Evolutionary conservation across 306 rosid genomes (phyloP), one percentile per base, ranked within the genome.

Genomic region (Inga leiocalycina): DNA sequence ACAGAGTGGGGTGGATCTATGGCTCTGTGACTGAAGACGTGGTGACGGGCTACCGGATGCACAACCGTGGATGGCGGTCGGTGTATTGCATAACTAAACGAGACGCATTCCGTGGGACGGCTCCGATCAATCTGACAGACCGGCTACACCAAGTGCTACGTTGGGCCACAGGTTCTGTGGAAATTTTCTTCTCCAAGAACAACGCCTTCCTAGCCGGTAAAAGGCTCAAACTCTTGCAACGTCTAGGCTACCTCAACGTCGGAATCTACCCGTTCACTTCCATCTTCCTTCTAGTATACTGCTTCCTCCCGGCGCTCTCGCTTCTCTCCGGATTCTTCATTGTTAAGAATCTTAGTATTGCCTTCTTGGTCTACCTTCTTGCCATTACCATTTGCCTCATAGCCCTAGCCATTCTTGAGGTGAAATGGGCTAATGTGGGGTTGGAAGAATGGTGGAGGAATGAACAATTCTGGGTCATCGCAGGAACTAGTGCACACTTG

Each of bases 121-220:
- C 92, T 0, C 92, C 92, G 4, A 88, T 88, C 12, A 89, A 89
- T 32, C 90, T 89, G 10, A 89, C 92, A 0, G 92, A 89, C 71
- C 30, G 92, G 13, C 46, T 89, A 0, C 92, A 89, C 79, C 92
- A 89, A 43, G 90, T 89, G 79, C 65, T 89, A 5, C 84, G 92
- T 22, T 89, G 92, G 92, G 92, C 92, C n/a, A 89, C 92, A 0
- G 92, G 92, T 13, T 89, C 92, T 2, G 92, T 89, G 10, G 92
- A 89, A 56, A 89, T 89, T 4, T 89, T 89, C 88, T 89, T 89
- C 70, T 89, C 92, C 0, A 71, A 82, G 68, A 89, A 89, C 83
- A 89, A 89, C 8, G 90, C 92, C 56, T 9, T 89, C 22, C 78
- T 89, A 2, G 92, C 76, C 0, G 66, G 88, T 2, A 83, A 32